These are phyloP conservation scores for Symmetrospora coprosmae DNA, from an alignment of 768 basidiomycete genomes.

Conservation along the genomic window DNA sequence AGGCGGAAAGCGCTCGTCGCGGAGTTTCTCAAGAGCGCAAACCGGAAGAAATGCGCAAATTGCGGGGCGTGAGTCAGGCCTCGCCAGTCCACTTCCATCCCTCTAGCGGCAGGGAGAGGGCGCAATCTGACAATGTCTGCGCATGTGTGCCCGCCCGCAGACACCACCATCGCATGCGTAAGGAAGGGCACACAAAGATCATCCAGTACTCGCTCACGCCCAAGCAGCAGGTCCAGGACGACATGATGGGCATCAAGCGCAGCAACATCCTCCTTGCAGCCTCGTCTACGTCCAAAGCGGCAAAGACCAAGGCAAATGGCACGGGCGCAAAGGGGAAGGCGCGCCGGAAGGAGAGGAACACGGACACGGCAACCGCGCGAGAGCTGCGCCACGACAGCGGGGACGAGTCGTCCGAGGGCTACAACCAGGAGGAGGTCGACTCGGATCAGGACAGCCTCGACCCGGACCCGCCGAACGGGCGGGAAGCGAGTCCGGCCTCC, in stretches of 20 bases:
- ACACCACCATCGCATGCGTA: constrained; percentile 70
- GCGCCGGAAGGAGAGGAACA: constrained; percentile 30
- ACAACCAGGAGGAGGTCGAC: constrained; percentile 15
- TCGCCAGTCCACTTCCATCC: not conserved
- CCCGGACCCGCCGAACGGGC: constrained; percentile 9
- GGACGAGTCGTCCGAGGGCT: constrained; percentile 32
- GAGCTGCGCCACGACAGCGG: constrained; percentile 37
- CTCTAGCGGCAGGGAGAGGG: not conserved
- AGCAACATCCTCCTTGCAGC: constrained; percentile 52
- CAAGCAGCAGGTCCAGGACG: constrained; percentile 58
- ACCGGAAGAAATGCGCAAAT: constrained; percentile 53
- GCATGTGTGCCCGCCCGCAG: constrained; percentile 38
- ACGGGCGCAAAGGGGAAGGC: constrained; percentile 18
- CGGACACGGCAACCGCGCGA: constrained; percentile 36
- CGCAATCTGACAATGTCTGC: not conserved
- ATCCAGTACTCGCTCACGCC: constrained; percentile 76
- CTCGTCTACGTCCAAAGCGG: constrained; percentile 15
- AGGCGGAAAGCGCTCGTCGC: constrained; percentile 64
- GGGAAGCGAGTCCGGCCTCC: constrained; percentile 6
- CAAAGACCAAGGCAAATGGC: not conserved
- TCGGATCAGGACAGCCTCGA: constrained; percentile 11
- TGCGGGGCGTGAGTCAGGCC: constrained; percentile 61
- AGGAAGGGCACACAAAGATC: constrained; percentile 84
- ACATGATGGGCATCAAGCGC: constrained; percentile 47
- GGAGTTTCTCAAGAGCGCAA: constrained; percentile 60